Evolutionary conservation across 1,284 basidiomycete genomes (phyloP).

Genomic region (Meira miltonrushii): DNA sequence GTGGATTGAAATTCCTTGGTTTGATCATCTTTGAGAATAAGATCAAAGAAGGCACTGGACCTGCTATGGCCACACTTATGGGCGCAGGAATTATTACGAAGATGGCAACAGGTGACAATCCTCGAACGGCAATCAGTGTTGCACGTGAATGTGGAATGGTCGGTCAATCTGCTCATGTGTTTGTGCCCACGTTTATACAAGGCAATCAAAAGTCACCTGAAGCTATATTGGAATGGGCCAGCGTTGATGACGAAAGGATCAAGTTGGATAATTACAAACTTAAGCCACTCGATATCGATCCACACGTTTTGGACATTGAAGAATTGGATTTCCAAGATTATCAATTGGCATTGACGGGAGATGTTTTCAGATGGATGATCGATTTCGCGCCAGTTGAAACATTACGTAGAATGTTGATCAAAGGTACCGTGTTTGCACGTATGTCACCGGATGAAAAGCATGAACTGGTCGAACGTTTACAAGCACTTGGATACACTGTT

Average conservation of each 20-base stretch:
- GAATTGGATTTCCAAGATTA: conserved; percentile 66
- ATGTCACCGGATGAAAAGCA: conserved; percentile 99
- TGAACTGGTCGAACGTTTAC: conserved; percentile 90
- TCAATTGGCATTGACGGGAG: conserved; percentile 87
- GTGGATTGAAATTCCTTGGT: conserved; percentile 82
- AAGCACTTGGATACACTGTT: conserved; percentile 87
- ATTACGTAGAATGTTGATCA: conserved; percentile 70
- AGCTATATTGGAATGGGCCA: conserved; percentile 80
- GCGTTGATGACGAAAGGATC: conserved; percentile 80
- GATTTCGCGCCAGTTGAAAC: conserved; percentile 83
- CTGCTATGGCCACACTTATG: conserved; percentile 82
- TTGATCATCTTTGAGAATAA: conserved; percentile 99
- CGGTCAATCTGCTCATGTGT: conserved; percentile 84
- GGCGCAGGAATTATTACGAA: conserved; percentile 85
- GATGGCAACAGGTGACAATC: conserved; percentile 99
- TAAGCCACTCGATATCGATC: conserved; percentile 56
- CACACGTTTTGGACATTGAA: conserved; percentile 39
- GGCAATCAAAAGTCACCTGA: conserved; percentile 62
- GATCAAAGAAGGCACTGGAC: conserved; percentile 85
- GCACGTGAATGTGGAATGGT: conserved; percentile 90
- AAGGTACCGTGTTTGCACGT: conserved; percentile 90
- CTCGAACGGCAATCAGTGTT: conserved; percentile 92
- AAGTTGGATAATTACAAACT: conserved; percentile 79
- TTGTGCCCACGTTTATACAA: conserved; percentile 72
- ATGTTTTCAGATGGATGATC: conserved; percentile 97